Percentiles rank a stretch among this genome's conserved stretches.
Conservation (phyloP, 768 basidiomycete genomes). For the Lentinula detonsa region DNA sequence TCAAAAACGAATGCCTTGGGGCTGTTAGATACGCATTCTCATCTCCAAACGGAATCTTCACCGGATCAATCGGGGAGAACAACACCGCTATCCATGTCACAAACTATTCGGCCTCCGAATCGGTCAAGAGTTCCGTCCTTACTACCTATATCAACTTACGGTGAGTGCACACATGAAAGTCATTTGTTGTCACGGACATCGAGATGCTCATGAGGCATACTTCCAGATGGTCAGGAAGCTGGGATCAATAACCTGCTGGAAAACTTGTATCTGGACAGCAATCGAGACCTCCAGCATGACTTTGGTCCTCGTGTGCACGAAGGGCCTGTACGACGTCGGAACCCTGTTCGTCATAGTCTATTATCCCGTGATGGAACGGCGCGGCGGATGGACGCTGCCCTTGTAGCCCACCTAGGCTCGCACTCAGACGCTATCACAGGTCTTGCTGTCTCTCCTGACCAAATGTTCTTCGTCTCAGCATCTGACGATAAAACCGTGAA, state of each 20-base stretch:
- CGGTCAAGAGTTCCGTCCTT: constrained; percentile 46
- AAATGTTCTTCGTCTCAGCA: constrained; percentile 89
- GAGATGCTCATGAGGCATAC: not conserved
- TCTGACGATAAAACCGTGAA: constrained; percentile 94
- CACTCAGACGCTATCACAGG: constrained; percentile 78
- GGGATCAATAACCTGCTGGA: constrained; percentile 87
- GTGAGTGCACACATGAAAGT: constrained; percentile 31
- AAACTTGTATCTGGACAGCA: constrained; percentile 82
- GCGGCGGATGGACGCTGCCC: constrained; percentile 65
- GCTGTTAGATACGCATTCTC: constrained; percentile 69
- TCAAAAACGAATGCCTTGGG: constrained; percentile 82
- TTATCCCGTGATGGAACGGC: constrained; percentile 55
- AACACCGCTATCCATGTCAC: constrained; percentile 65
- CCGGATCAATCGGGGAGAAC: constrained; percentile 72
- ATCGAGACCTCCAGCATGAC: constrained; percentile 80
- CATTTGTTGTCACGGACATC: not conserved
- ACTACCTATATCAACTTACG: constrained; percentile 65
- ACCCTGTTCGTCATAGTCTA: constrained; percentile 63
- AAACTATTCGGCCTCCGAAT: constrained; percentile 43
- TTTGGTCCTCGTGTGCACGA: constrained; percentile 88
- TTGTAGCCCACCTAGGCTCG: constrained; percentile 80
- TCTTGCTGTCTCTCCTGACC: constrained; percentile 87
- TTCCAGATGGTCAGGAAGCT: constrained; percentile 80
- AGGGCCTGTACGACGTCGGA: constrained; percentile 74
- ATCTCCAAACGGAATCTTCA: constrained; percentile 59